Conservation (phyloP, 2,329 filamentous ascomycete species). For the Phaeosphaeria sp. region DNA sequence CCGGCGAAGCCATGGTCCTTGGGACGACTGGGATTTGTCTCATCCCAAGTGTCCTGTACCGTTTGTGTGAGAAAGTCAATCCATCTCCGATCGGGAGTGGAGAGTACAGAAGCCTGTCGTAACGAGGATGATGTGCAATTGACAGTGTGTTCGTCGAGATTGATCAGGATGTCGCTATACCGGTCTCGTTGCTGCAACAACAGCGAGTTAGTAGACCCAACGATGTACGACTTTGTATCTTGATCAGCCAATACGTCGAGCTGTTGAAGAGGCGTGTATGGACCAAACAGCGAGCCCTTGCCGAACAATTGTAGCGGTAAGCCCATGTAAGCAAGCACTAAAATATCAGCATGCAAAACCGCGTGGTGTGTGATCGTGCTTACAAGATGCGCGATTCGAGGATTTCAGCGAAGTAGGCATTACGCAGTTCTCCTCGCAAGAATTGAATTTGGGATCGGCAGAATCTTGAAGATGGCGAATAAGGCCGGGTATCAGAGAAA, state of each 20-base stretch:
- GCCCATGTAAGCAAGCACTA: conserved; percentile 90
- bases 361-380: conserved; percentile 13
- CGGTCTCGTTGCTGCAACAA: conserved; percentile 92
- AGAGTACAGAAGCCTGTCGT: conserved; percentile 75
- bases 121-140: conserved; percentile 83
- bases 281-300: conserved; percentile 94
- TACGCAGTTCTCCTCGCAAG: conserved; percentile 74
- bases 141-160: conserved; percentile 87
- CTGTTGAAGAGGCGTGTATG: conserved; percentile 95
- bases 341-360: conserved; percentile 26
- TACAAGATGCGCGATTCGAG: conserved; percentile 83
- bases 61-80: conserved; percentile 94
- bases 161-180: conserved; percentile 95
- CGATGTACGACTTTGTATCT: conserved; percentile 95
- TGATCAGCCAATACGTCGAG: conserved; percentile 92
- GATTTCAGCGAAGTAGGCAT: conserved; percentile 86
- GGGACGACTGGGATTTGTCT: conserved; percentile 83
- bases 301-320: conserved; percentile 94
- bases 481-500: conserved; percentile 92
- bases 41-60: conserved; percentile 96
- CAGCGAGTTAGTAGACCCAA: conserved; percentile 95
- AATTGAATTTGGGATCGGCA: conserved; percentile 90
- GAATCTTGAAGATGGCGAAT: conserved; percentile 92
- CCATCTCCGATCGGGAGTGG: conserved; percentile 89
- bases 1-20: conserved; percentile 94